Evolutionary conservation across 2,329 filamentous ascomycete species (phyloP), one percentile per base, ranked within the genome.

Genomic region (Didymella arachidicola): DNA sequence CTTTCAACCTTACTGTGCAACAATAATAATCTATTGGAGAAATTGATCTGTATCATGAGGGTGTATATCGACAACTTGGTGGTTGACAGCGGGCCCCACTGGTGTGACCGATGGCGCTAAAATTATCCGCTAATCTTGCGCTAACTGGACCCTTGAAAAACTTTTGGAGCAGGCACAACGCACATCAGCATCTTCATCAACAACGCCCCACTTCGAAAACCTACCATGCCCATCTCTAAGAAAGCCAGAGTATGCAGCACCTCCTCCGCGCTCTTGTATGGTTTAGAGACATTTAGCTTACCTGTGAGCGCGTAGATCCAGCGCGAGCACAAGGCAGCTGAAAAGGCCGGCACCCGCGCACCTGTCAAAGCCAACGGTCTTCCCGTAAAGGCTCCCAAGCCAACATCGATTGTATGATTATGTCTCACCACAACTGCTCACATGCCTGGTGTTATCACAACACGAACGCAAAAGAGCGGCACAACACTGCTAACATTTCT

Each of bases 281-380:
- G 43, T 22, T 25, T 4, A n/a, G 27, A 43, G 7, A 25, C 14
- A 10, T 26, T 30, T 18, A 47, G 46, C 61, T 51, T 19, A 58
- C 48, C n/a, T 32, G 5, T 26, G 19, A 26, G 7, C 34, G n/a
- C 29, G 18, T 69, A 84, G 79, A 77, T 83, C 65, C 76, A 79
- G 65, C 81, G 81, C 70, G 83, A 86, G 74, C 83, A 86, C 76
- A 83, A 67, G 69, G 82, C 80, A 63, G 83, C 80, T 41, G 83
- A 86, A 4, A 80, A 79, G 27, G 83, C 82, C 29, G 83, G 83
- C 59, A 86, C 83, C 53, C 80, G 83, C 48, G 77, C 80, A 32
- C 78, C 82, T 0, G 82, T 85, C 60, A 84, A 85, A 74, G 72
- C 82, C 18, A 85, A 86, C 63, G 83, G 83, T 27, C 78, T 83